Conservation (phyloP, 2,329 filamentous ascomycete genomes). For the Pseudogymnoascus destructans region DNA sequence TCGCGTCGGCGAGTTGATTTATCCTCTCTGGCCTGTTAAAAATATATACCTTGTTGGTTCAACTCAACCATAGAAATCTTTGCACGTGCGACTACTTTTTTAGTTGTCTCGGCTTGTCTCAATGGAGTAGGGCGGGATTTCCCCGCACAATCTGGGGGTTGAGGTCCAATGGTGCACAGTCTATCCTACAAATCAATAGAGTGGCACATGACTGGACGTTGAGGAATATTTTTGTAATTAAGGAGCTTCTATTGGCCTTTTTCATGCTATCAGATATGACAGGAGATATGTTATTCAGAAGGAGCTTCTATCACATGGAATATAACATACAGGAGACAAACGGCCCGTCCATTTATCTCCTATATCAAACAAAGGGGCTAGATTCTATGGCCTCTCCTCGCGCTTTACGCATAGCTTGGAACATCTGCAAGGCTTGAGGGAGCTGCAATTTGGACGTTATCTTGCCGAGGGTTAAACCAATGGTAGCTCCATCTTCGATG, state of each 20-base stretch:
- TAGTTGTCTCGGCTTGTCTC: background rate
- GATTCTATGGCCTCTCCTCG: constrained; percentile 30
- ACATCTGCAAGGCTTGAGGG: constrained; percentile 32
- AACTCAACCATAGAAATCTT: background rate
- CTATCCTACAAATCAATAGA: background rate
- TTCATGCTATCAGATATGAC: background rate
- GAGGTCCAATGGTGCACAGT: background rate
- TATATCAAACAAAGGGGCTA: constrained; percentile 13
- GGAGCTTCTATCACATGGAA: background rate
- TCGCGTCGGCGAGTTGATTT: background rate
- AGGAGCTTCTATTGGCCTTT: background rate
- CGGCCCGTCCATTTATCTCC: no score
- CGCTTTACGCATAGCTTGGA: constrained; percentile 35
- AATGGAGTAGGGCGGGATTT: constrained; percentile 1
- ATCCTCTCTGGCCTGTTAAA: background rate
- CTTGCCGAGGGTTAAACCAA: constrained; percentile 44
- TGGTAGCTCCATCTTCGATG: constrained; percentile 54
- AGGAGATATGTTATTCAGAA: background rate
- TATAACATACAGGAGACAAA: background rate
- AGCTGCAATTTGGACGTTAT: constrained; percentile 34
- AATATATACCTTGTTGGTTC: constrained; percentile 1
- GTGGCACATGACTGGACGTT: background rate
- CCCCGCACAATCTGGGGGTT: constrained; percentile 4
- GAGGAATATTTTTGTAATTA: background rate
- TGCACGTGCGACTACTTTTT: background rate